Conservation (phyloP, 2,329 filamentous ascomycete genomes). For the Penicillium freii region DNA sequence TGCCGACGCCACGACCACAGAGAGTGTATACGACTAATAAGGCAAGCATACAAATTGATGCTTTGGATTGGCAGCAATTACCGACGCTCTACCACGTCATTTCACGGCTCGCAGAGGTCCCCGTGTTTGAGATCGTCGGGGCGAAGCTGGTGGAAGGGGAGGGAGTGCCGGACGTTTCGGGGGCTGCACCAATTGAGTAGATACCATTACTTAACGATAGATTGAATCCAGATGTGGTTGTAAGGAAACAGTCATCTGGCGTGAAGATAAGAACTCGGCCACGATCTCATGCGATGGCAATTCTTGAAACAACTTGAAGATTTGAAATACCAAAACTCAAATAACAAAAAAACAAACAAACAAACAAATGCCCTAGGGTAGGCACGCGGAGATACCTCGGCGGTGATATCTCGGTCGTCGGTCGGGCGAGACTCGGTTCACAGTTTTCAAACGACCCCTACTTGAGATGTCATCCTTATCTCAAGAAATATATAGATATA, state of each 20-base stretch:
- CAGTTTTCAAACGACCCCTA: not conserved
- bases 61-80: conserved; percentile 53
- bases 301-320: not conserved
- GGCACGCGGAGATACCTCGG: not conserved
- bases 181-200: not conserved
- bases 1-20: conserved; percentile 24
- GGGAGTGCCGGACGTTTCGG: not conserved
- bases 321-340: not conserved
- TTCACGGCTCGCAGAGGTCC: not conserved
- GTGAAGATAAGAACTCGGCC: not conserved
- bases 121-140: not conserved
- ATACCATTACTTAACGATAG: not conserved
- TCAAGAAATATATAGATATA: not conserved
- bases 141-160: not conserved
- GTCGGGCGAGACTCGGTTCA: conserved; percentile 2
- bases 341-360: not conserved
- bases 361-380: not conserved
- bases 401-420: not conserved
- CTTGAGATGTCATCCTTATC: not conserved
- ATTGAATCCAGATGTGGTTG: no score
- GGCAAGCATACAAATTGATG: conserved; percentile 50
- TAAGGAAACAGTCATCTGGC: not conserved
- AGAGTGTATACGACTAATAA: conserved; percentile 29
- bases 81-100: conserved; percentile 46
- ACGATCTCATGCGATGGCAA: not conserved